These are phyloP conservation scores for Fagopyrum esculentum DNA, from an alignment of 148 eudicot genomes.

Conservation along the genomic window DNA sequence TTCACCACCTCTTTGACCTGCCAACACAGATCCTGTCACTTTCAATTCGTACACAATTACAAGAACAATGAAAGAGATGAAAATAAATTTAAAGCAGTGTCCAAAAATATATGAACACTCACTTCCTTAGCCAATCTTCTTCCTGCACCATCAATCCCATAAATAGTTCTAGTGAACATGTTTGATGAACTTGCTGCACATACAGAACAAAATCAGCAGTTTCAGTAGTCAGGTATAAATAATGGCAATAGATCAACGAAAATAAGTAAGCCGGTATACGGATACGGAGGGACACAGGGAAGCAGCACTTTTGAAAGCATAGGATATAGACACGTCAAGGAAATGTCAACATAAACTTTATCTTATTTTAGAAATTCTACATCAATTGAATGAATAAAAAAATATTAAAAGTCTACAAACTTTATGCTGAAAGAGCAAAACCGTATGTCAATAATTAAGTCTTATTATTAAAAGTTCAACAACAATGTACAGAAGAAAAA, in stretches of 20 bases:
- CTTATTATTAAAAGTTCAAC: no score
- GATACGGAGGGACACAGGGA: no score
- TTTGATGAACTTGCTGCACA: constrained; percentile 89
- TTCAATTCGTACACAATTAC: constrained; percentile 1
- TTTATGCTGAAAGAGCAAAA: no score
- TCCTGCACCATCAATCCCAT: constrained; percentile 94
- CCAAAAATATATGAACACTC: constrained; percentile 21
- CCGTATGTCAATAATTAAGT: no score
- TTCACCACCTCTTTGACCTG: constrained; percentile 79
- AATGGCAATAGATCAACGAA: not conserved
- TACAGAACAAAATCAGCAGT: constrained; percentile 1
- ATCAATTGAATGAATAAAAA: no score
- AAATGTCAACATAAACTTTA: no score
- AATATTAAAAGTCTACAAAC: no score
- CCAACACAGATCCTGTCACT: constrained; percentile 11
- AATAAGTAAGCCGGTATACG: not conserved
- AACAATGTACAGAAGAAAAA: no score
- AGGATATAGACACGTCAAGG: no score
- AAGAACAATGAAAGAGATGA: constrained; percentile 3
- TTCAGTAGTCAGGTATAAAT: not conserved
- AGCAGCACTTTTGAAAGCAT: no score
- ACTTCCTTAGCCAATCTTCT: constrained; percentile 95
- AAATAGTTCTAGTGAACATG: constrained; percentile 72
- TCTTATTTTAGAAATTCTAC: no score
- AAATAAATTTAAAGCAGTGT: not conserved